Conservation (phyloP, 495 filamentous ascomycete genomes). For the Aspergillus avenaceus region DNA sequence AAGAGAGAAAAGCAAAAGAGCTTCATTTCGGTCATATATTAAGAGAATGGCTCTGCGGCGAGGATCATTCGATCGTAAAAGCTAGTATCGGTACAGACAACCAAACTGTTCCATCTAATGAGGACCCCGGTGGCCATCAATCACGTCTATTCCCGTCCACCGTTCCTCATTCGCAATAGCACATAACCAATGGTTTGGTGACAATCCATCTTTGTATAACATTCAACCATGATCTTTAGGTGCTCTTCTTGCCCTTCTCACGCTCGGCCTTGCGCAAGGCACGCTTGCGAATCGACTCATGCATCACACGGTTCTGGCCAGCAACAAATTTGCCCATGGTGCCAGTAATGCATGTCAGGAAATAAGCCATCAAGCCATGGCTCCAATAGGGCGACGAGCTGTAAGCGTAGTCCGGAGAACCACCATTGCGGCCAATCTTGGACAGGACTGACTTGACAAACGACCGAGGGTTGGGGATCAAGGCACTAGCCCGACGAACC, state of each 20-base stretch:
- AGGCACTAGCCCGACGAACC: constrained; percentile 67
- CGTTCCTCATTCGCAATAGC: too few relatives aligned
- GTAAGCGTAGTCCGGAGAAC: constrained; percentile 67
- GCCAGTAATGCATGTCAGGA: constrained; percentile 65
- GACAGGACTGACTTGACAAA: constrained; percentile 77
- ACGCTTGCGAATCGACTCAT: constrained; percentile 79
- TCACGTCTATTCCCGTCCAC: too few relatives aligned
- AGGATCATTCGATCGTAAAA: too few relatives aligned
- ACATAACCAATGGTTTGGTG: too few relatives aligned
- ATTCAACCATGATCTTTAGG: constrained; percentile 14
- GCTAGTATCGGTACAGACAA: too few relatives aligned
- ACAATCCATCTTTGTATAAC: too few relatives aligned
- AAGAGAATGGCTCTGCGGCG: too few relatives aligned
- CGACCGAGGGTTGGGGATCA: constrained; percentile 74
- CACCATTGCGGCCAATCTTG: constrained; percentile 78
- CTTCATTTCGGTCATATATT: too few relatives aligned
- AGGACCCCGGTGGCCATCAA: too few relatives aligned
- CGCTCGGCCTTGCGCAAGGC: constrained; percentile 87
- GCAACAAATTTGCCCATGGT: constrained; percentile 59
- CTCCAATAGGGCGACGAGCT: constrained; percentile 91
- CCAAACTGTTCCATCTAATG: too few relatives aligned
- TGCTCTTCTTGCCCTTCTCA: constrained; percentile 54
- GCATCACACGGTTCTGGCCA: constrained; percentile 70
- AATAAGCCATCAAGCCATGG: constrained; percentile 87
- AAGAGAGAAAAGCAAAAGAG: too few relatives aligned